These are phyloP conservation scores for Cetraspora pellucida DNA, from an alignment of 192 early-diverging fungal species.

Conservation along the genomic window DNA sequence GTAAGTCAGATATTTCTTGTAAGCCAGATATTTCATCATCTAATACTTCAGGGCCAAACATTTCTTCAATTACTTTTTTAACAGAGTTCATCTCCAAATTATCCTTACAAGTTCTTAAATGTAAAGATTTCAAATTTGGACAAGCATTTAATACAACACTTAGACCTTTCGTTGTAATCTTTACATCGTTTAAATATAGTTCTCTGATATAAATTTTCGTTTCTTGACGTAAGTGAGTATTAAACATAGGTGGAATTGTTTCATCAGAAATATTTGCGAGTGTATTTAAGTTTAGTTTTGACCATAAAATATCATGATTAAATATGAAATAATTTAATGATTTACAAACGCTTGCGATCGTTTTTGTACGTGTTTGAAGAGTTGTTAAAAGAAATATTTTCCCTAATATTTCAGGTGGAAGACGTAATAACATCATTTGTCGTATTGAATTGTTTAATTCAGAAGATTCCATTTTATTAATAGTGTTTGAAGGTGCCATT, in stretches of 20 bases:
- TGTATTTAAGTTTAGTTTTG: constrained; percentile 8
- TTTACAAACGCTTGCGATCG: constrained; percentile 12
- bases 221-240: background rate
- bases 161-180: background rate
- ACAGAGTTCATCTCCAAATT: background rate
- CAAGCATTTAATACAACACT: background rate
- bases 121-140: constrained; percentile 3
- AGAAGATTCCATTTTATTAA: too few species aligned
- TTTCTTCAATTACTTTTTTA: constrained; percentile 15
- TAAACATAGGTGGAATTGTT: constrained; percentile 1
- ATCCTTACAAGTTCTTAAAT: constrained; percentile 11
- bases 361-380: constrained; percentile 16
- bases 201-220: constrained; percentile 12
- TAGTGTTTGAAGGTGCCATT: too few species aligned
- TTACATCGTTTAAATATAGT: constrained; percentile 9
- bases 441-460: too few species aligned
- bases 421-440: background rate
- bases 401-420: constrained; percentile 13
- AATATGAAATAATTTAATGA: constrained; percentile 14
- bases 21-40: background rate
- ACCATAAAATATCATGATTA: constrained; percentile 25
- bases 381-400: constrained; percentile 24
- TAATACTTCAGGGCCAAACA: background rate
- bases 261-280: constrained; percentile 1
- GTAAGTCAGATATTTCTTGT: background rate